phyloP scores from a whole-genome alignment of 257 asterid genomes.

The Ajuga chamaepitys region DNA sequence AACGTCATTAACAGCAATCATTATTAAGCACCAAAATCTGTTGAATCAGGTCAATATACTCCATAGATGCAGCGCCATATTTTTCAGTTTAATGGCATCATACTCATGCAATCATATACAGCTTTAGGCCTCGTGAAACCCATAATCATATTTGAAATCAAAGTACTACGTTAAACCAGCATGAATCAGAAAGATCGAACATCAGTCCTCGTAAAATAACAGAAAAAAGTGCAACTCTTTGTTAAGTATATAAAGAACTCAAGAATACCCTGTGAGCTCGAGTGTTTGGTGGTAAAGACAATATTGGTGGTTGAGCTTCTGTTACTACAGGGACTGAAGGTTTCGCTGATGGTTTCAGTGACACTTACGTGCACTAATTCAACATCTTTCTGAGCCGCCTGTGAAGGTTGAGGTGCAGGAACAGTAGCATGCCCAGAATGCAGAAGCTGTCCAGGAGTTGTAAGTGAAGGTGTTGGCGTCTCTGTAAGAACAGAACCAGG shows the following conservation, averaged over 20 bases:
- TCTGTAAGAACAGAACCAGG: conserved; percentile 41
- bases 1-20: no score
- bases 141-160: no score
- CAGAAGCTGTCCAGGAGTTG: conserved; percentile 89
- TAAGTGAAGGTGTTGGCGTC: conserved; percentile 46
- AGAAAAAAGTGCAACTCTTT: neutral
- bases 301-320: conserved; percentile 81
- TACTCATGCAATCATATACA: neutral
- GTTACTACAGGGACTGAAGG: conserved; percentile 27
- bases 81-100: neutral
- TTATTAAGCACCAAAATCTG: no score
- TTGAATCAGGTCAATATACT: neutral
- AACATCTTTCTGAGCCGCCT: conserved; percentile 66
- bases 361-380: conserved; percentile 77
- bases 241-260: neutral
- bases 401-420: conserved; percentile 41
- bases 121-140: no score
- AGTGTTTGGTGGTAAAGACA: conserved; percentile 64
- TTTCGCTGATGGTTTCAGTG: conserved; percentile 36
- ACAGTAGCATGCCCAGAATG: conserved; percentile 44
- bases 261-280: conserved; percentile 51
- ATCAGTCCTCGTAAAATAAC: neutral
- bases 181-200: neutral
- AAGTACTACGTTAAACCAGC: no score
- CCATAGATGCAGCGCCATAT: neutral